phyloP scores from a whole-genome alignment of 2,329 filamentous ascomycete genomes.

The Raffaelea albimanens region DNA sequence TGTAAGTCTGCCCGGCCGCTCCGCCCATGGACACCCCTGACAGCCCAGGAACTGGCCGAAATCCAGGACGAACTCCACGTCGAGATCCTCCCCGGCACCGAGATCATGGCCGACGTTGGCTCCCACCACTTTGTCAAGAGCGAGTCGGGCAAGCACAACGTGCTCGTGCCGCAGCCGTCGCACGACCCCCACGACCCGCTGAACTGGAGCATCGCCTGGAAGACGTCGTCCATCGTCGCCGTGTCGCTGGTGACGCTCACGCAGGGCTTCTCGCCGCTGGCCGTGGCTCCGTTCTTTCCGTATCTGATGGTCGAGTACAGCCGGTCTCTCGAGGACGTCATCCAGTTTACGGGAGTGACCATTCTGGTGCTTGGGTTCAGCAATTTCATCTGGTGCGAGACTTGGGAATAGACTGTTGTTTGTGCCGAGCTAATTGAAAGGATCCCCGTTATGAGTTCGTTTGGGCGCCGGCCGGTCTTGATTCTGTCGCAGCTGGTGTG shows the following conservation, averaged over 20 bases:
- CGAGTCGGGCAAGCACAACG: conserved; percentile 25
- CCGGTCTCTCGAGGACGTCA: conserved; percentile 38
- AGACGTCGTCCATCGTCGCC: conserved; percentile 24
- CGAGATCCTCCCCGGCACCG: conserved; percentile 25
- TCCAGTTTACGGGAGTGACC: conserved; percentile 37
- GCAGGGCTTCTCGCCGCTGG: conserved; percentile 26
- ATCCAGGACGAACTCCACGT: conserved; percentile 17
- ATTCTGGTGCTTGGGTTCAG: conserved; percentile 38
- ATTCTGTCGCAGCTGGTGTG: conserved; percentile 34
- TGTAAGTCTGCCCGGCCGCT: not conserved
- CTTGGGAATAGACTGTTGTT: no score
- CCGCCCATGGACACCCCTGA: no score
- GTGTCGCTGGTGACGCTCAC: conserved; percentile 32
- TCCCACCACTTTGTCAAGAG: conserved; percentile 55
- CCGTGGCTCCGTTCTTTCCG: conserved; percentile 45
- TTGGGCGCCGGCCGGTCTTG: conserved; percentile 37
- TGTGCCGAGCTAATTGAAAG: not conserved
- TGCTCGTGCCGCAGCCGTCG: conserved; percentile 38
- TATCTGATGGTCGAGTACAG: conserved; percentile 47
- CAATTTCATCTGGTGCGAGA: conserved; percentile 40
- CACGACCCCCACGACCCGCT: conserved; percentile 38
- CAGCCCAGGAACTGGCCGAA: conserved; percentile 8
- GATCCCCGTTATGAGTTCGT: conserved; percentile 35
- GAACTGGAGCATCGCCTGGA: conserved; percentile 38
- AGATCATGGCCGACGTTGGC: conserved; percentile 42